Base-by-base conservation (phyloP, 495 filamentous ascomycete species). In the Neurospora terricola region DNA sequence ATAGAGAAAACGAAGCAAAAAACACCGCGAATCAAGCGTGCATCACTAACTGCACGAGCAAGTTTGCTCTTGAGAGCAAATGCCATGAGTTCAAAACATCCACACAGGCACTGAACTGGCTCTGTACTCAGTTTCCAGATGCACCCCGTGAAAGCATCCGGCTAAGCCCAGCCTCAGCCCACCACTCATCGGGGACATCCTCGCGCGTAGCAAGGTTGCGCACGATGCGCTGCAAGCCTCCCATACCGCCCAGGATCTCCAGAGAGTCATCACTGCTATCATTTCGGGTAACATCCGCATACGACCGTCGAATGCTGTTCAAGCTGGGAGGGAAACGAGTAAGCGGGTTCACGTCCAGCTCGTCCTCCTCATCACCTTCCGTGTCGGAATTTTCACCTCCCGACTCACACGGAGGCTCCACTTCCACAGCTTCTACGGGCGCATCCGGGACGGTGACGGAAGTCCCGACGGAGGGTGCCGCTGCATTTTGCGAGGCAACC, bases 131-230 rank as follows among this genome's bases (percentile, higher is more conserved):
- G 45, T 77, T 81, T 5, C 73, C 70, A 40, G 76, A 76, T 18
- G 75, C 77, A 39, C 84, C 84, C 27, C 82, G 83, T n/a, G 83
- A 81, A 75, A 87, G 80, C 16, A 86, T 89, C 75, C 89, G 87
- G 73, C 85, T 88, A 69, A 94, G 84, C 5, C 92, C 92, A 72
- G 88, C 90, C 74, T 88, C 87, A 69, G 87, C 87, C 92, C 92
- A 95, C 89, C 90, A 93, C 69, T 90, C 87, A 69, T 93, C 91
- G 0, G 91, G 90, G 73, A 94, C 89, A 76, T 93, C 90, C 75
- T 90, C 86, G 10, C 91, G 83, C 11, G 88, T 84, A 69, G 89
- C 87, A 74, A 94, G 84, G 38, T 88, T 84, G 74, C 88, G 86
- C 71, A 94, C 83, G 27, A 95, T 89, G 38, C 86, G 83, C 75